Conservation (phyloP, 2,329 filamentous ascomycete species). For the Verticillium klebahnii region DNA sequence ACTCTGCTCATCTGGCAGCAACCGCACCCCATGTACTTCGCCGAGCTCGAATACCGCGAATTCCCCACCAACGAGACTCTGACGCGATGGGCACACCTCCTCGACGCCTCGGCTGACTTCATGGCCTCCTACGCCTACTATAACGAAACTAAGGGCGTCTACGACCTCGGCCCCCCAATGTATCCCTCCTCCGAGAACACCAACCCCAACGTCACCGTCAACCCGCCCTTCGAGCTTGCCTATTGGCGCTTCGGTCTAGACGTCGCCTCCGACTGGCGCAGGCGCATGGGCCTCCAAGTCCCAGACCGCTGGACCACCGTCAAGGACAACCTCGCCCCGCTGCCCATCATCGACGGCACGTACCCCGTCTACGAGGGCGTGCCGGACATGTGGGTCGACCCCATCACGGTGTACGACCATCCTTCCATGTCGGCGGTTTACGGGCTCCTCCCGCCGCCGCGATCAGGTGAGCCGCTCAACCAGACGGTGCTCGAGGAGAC, state of each 20-base stretch:
- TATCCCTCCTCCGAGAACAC: constrained; percentile 52
- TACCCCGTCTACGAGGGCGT: constrained; percentile 51
- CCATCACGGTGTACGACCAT: constrained; percentile 34
- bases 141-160: constrained; percentile 45
- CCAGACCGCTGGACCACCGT: constrained; percentile 44
- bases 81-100: constrained; percentile 45
- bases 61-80: constrained; percentile 38
- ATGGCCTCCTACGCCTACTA: constrained; percentile 55
- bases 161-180: constrained; percentile 43
- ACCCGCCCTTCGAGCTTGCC: constrained; percentile 55
- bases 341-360: constrained; percentile 43
- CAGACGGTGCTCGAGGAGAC: constrained; percentile 29
- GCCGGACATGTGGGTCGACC: constrained; percentile 34
- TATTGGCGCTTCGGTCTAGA: constrained; percentile 59
- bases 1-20: constrained; percentile 59
- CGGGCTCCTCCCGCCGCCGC: constrained; percentile 35
- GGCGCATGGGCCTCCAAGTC: constrained; percentile 34
- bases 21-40: constrained; percentile 56
- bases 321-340: constrained; percentile 44
- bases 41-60: constrained; percentile 48
- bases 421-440: constrained; percentile 38
- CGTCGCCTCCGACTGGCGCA: constrained; percentile 48
- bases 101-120: constrained; percentile 50
- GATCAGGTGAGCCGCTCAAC: constrained; percentile 27
- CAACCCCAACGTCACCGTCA: constrained; percentile 48